These are phyloP conservation scores for Myriosclerotinia duriaeana DNA, from an alignment of 2,329 filamentous ascomycete species.

Conservation along the genomic window DNA sequence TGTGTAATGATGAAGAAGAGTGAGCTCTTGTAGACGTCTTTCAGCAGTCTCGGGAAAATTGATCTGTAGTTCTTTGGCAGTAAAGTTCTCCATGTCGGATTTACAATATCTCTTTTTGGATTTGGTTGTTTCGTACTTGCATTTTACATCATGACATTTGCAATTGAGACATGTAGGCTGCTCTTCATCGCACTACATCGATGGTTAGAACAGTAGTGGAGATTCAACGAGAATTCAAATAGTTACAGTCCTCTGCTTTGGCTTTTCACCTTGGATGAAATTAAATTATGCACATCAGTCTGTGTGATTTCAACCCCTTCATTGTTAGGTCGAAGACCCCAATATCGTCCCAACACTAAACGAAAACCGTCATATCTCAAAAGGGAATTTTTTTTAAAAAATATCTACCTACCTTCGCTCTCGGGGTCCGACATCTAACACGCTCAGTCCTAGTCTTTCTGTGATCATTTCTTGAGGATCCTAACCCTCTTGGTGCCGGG, in stretches of 20 bases:
- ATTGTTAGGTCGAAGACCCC: too few relatives aligned
- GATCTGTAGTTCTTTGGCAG: background rate
- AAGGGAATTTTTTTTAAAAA: slow-evolving; percentile 10
- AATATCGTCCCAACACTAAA: too few relatives aligned
- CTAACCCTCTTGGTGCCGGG: background rate
- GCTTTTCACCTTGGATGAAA: too few relatives aligned
- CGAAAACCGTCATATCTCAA: too few relatives aligned
- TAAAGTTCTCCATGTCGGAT: background rate
- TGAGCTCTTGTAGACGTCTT: slow-evolving; percentile 31
- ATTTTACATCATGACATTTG: slow-evolving; percentile 28
- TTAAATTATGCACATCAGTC: too few relatives aligned
- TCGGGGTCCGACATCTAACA: slow-evolving; percentile 38
- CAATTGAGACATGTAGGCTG: slow-evolving; percentile 32
- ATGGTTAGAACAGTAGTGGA: background rate
- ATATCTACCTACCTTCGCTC: slow-evolving; percentile 39
- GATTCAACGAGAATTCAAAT: background rate
- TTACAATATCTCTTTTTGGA: background rate
- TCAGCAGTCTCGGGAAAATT: slow-evolving; percentile 26
- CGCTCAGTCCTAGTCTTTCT: slow-evolving; percentile 41
- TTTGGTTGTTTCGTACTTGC: slow-evolving; percentile 24
- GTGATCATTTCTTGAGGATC: slow-evolving; percentile 27
- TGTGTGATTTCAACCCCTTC: too few relatives aligned
- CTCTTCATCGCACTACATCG: slow-evolving; percentile 32
- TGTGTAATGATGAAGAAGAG: slow-evolving; percentile 33
- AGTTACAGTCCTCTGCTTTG: too few relatives aligned